Evolutionary conservation across 1,284 basidiomycete species (phyloP).

Genomic region (Vanrija sp.): DNA sequence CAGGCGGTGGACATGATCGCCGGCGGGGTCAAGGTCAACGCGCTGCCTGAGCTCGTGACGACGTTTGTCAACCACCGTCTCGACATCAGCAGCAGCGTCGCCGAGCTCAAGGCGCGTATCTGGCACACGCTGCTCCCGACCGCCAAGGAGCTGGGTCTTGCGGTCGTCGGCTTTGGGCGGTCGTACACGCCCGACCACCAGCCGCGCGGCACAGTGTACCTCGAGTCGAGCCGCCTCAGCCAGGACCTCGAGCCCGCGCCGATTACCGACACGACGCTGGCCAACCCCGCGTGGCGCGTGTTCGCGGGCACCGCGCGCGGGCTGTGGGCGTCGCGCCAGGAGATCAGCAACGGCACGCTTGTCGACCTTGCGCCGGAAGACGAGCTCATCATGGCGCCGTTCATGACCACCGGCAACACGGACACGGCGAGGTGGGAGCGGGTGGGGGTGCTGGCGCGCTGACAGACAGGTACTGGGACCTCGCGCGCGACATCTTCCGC

Average conservation of each 20-base stretch:
- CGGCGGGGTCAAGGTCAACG: conserved; percentile 30
- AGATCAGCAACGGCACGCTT: conserved; percentile 6
- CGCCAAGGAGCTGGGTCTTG: conserved; percentile 4
- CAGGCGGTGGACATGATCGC: conserved; percentile 26
- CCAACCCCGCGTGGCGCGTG: conserved; percentile 17
- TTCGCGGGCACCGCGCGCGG: conserved; percentile 20
- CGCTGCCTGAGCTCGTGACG: conserved; percentile 17
- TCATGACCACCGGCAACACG: conserved; percentile 24
- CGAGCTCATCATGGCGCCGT: conserved; percentile 27
- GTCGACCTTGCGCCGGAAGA: conserved; percentile 12
- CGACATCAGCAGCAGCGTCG: conserved; percentile 3
- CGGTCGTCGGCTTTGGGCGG: conserved; percentile 2
- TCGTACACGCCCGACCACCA: conserved; percentile 2
- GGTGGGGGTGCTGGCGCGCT: no score
- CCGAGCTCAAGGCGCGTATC: conserved; percentile 3
- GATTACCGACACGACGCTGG: conserved; percentile 17
- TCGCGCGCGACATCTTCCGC: conserved; percentile 20
- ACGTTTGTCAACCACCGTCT: conserved; percentile 27
- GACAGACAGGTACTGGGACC: conserved; percentile 13
- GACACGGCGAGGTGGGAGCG: conserved; percentile 17
- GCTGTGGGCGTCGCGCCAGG: conserved; percentile 15
- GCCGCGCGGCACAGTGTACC: conserved; percentile 7
- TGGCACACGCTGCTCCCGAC: conserved; percentile 6
- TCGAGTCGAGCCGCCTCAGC: conserved; percentile 9
- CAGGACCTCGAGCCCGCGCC: conserved; percentile 22